A percentile compares a stretch with the other conserved stretches of the same genome.
These are phyloP conservation scores for Coffea eugenioides DNA, from an alignment of 257 asterid species.

Conservation along the genomic window DNA sequence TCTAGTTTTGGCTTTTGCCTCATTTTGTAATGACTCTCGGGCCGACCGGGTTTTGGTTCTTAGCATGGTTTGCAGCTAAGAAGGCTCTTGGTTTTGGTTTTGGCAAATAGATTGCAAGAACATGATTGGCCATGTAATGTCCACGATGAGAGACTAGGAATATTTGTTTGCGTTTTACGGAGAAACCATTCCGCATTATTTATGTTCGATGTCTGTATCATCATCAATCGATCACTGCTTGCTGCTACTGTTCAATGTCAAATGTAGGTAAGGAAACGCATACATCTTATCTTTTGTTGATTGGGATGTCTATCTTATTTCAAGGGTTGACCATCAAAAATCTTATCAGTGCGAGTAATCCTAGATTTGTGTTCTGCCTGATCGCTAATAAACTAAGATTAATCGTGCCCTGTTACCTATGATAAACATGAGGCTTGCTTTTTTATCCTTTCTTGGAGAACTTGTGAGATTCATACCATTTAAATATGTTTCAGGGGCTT, in stretches of 20 bases:
- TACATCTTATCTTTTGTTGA: background rate
- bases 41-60: background rate
- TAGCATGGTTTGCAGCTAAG: constrained; percentile 11
- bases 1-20: constrained; percentile 9
- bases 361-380: background rate
- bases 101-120: background rate
- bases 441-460: background rate
- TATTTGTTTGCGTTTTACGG: background rate
- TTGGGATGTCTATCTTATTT: background rate
- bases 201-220: too few species aligned
- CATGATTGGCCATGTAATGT: background rate
- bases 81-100: constrained; percentile 1
- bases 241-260: background rate
- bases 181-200: background rate
- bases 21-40: constrained; percentile 11
- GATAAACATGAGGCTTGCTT: background rate
- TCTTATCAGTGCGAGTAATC: background rate
- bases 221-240: too few species aligned
- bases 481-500: too few species aligned
- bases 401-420: background rate
- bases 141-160: background rate
- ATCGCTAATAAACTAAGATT: background rate
- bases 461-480: background rate
- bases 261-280: background rate
- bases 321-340: background rate